Percentiles rank a stretch among this genome's conserved stretches.
These are phyloP conservation scores for Talaromyces sp. DNA, from an alignment of 2,329 filamentous ascomycete species.

Conservation along the genomic window DNA sequence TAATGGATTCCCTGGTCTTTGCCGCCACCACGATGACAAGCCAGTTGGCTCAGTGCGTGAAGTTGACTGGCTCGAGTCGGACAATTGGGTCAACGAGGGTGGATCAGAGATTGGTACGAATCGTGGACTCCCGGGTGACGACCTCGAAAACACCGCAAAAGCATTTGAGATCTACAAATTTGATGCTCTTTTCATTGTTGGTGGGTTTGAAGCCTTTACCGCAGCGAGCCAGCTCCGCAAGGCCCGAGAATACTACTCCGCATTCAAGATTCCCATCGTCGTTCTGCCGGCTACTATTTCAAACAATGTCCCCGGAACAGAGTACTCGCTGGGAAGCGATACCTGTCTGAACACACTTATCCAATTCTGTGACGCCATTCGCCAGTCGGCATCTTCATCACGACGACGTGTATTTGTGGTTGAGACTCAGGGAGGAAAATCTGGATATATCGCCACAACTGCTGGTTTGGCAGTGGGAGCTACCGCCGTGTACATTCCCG, in stretches of 20 bases:
- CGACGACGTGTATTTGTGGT: slow-evolving; percentile 94
- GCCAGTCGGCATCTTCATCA: slow-evolving; percentile 91
- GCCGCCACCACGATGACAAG: slow-evolving; percentile 79
- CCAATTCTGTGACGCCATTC: slow-evolving; percentile 93
- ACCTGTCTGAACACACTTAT: slow-evolving; percentile 95
- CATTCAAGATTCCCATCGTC: slow-evolving; percentile 86
- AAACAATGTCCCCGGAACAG: slow-evolving; percentile 96
- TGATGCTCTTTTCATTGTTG: slow-evolving; percentile 84
- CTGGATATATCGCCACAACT: slow-evolving; percentile 87
- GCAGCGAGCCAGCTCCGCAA: slow-evolving; percentile 80
- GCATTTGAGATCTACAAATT: slow-evolving; percentile 83
- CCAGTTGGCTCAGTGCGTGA: slow-evolving; percentile 77
- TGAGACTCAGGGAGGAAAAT: slow-evolving; percentile 92
- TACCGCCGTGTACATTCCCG: slow-evolving; percentile 89
- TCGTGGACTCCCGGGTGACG: slow-evolving; percentile 81
- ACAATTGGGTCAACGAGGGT: slow-evolving; percentile 91
- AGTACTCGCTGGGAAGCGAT: slow-evolving; percentile 94
- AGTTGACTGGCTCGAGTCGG: slow-evolving; percentile 89
- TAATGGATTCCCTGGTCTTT: slow-evolving; percentile 93
- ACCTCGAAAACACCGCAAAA: slow-evolving; percentile 74
- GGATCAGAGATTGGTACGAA: slow-evolving; percentile 98
- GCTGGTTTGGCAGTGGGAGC: slow-evolving; percentile 89
- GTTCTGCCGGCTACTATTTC: slow-evolving; percentile 94
- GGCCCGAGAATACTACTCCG: slow-evolving; percentile 69
- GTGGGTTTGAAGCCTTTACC: slow-evolving; percentile 95